Base-by-base conservation (phyloP, 768 basidiomycete species). In the Neoboletus brunneissimus region DNA sequence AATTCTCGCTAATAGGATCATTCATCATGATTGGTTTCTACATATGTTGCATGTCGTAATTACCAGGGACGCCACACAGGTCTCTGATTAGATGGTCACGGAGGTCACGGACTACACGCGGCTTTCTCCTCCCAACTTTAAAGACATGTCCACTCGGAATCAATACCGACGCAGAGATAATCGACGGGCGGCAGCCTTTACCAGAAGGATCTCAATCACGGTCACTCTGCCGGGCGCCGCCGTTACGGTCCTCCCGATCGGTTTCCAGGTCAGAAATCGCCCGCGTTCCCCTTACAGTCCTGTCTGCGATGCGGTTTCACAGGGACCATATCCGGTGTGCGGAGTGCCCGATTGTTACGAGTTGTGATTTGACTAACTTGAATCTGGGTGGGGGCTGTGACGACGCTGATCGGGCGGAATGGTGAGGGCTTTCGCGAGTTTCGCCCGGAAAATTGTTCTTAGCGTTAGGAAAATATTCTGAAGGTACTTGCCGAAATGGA, bases 211-310 rank as follows among this genome's bases (percentile, higher is more conserved):
- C 51, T 57, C 40, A 66, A 57, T 61, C 55, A 63, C 56, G 53
- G 56, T 51, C 51, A 20, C 41, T 52, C 56, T 60, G 53, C 67
- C 62, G 65, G 67, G 67, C 51, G 25, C 67, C 67, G 51, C 66
- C 67, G 66, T 64, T 16, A 58, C 64, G 61, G 56, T 40, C 32
- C 11, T 53, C 53, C 64, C 56, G 59, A 62, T 58, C 42, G 54
- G 63, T 63, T 59, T 55, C 60, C 61, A 59, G 54, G 64, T 48
- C 51, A 51, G 59, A 52, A 61, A 54, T 44, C 51, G 46, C 43
- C 34, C 27, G 12, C 40, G 3, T 42, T 44, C 46, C 61, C 61
- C 34, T 50, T 60, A 53, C n/a, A 45, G 25, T 44, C 45, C 25
- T 47, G 34, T 50, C 62, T 54, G 32, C 32, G 51, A 53, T 41